Evolutionary conservation across 169 alveolate genomes (phyloP).

Genomic region (Plasmodium reichenowi): DNA sequence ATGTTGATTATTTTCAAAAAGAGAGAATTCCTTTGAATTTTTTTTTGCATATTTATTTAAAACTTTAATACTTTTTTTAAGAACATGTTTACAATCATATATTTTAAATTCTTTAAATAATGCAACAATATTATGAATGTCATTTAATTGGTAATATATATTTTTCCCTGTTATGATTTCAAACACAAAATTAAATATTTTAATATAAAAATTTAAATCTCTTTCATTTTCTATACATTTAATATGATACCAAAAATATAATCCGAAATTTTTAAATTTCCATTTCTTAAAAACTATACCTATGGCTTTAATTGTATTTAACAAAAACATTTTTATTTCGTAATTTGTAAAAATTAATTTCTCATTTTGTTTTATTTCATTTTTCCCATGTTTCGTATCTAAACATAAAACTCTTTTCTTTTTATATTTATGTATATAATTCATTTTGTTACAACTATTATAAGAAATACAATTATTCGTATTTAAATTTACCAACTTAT

Average conservation of each 20-base stretch:
- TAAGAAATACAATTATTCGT: neutral
- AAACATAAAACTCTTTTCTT: neutral
- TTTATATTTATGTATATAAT: neutral
- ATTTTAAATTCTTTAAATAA: constrained; percentile 48
- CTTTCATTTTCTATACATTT: constrained; percentile 55
- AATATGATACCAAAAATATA: constrained; percentile 68
- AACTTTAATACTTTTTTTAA: constrained; percentile 30
- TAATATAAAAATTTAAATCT: constrained; percentile 25
- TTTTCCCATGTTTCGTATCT: neutral
- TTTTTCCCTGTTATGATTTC: constrained; percentile 64
- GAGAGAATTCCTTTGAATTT: constrained; percentile 24
- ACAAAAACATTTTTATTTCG: constrained; percentile 42
- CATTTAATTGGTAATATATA: constrained; percentile 42
- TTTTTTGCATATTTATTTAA: constrained; percentile 50
- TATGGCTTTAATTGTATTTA: constrained; percentile 56
- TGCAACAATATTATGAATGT: constrained; percentile 19
- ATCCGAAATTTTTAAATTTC: constrained; percentile 35
- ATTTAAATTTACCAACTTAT: neutral
- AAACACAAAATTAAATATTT: constrained; percentile 39
- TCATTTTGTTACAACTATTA: neutral
- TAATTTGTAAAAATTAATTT: constrained; percentile 22
- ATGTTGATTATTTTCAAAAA: constrained; percentile 30
- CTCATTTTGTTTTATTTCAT: neutral
- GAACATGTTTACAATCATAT: constrained; percentile 61
- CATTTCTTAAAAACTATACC: constrained; percentile 45